Base-by-base conservation (phyloP, 2,329 filamentous ascomycete genomes). In the Cladosporium halotolerans region DNA sequence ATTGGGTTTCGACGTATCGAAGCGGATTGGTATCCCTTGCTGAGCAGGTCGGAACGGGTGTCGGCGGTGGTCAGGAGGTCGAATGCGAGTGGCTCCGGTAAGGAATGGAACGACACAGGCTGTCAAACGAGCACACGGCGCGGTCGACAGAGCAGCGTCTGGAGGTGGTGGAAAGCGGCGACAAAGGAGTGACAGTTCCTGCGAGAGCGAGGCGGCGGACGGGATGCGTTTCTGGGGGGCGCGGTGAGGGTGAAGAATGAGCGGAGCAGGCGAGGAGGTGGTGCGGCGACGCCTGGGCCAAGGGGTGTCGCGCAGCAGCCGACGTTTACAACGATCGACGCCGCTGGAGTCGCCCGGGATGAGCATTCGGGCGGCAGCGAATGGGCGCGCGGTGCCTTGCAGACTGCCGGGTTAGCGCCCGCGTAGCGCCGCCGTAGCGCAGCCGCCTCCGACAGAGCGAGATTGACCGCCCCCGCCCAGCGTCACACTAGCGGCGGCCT, bases 171-270 rank as follows among this genome's bases (percentile, higher is more conserved):
- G 32, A 51, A 49, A 44, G 48, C 31, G 48, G 44, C 48, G 32
- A 16, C 18, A 40, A 51, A 51, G 48, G 48, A 51, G 39, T 42
- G 48, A 51, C 40, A 18, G 32, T 28, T 28, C 23, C 23, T 28
- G 39, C 23, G 36, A 39, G 31, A 23, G 48, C 48, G 44, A 43
- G 16, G 40, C 33, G 8, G 33, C 36, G 32, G 32, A 34, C n/a
- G 34, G 13, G 40, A 40, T 32, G 14, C 40, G 47, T 18, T 43
- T 36, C 47, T 50, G 47, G 47, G 47, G 47, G 48, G 48, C 32
- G 38, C 31, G 31, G 32, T 43, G 48, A 51, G 40, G 48, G 40
- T 51, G 48, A 51, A 51, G 48, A 51, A 51, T 51, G 48, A 18
- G 28, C 31, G 13, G 18, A 34, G 18, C 36, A 39, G 23, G 40